Evolutionary conservation across 2,329 filamentous ascomycete genomes (phyloP).

Genomic region (Hymenoscyphus albidus): DNA sequence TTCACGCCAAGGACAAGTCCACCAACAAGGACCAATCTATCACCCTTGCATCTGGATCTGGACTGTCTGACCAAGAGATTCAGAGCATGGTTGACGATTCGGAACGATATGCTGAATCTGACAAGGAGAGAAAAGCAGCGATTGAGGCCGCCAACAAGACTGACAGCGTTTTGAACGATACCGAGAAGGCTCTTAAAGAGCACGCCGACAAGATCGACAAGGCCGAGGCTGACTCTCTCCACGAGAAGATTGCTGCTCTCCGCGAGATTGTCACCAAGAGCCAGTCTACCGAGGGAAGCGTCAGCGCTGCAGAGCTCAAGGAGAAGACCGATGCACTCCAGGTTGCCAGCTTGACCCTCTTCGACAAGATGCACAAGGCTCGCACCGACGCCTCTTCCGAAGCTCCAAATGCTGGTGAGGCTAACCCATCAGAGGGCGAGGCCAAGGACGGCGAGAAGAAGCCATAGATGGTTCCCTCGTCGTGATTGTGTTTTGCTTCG

Average conservation of each 20-base stretch:
- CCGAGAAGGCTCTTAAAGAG: conserved; percentile 97
- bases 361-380: conserved; percentile 99
- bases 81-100: conserved; percentile 97
- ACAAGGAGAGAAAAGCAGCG: conserved; percentile 93
- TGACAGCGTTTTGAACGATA: conserved; percentile 94
- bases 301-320: conserved; percentile 92
- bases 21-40: conserved; percentile 99
- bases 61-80: conserved; percentile 92
- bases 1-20: conserved; percentile 97
- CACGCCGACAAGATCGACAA: conserved; percentile 96
- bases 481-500: conserved; percentile 17
- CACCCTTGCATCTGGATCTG: conserved; percentile 95
- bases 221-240: conserved; percentile 86
- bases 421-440: conserved; percentile 53
- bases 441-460: conserved; percentile 68
- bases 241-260: conserved; percentile 84
- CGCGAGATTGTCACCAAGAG: conserved; percentile 91
- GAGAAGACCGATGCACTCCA: conserved; percentile 98
- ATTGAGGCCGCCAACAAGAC: conserved; percentile 98
- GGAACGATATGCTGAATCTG: conserved; percentile 89
- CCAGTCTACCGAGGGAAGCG: conserved; percentile 83
- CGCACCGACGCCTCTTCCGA: conserved; percentile 60
- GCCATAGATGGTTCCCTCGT: conserved; percentile 46
- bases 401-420: conserved; percentile 44
- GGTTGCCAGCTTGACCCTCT: conserved; percentile 89